Evolutionary conservation across 1,139 yeast species (phyloP).

Genomic region (Hyphopichia burtonii): DNA sequence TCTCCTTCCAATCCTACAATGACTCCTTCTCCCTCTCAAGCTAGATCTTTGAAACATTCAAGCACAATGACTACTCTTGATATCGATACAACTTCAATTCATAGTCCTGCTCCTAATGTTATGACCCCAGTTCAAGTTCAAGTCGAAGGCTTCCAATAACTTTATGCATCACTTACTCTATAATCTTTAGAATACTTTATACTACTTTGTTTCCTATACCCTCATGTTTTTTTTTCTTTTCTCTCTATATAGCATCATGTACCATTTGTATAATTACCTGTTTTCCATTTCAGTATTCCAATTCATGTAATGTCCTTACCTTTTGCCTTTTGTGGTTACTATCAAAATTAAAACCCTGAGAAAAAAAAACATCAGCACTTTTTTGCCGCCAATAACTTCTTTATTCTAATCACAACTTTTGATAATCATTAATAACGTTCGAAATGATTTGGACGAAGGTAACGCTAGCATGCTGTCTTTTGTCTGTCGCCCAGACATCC

Average conservation of each 20-base stretch:
- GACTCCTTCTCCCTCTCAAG: constrained; percentile 3
- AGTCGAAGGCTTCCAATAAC: constrained; percentile 5
- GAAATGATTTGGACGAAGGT: too few relatives aligned
- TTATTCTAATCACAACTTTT: too few relatives aligned
- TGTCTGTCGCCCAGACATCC: too few relatives aligned
- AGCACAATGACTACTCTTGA: constrained; percentile 34
- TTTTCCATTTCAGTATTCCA: not conserved
- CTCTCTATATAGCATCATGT: not conserved
- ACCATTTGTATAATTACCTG: not conserved
- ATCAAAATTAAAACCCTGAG: not conserved
- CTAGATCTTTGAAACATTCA: constrained; percentile 20
- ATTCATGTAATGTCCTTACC: not conserved
- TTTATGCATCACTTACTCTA: too few relatives aligned
- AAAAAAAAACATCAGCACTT: not conserved
- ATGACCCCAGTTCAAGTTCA: constrained; percentile 47
- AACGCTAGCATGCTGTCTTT: too few relatives aligned
- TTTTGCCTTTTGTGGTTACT: not conserved
- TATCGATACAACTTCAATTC: constrained; percentile 25
- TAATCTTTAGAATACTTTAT: too few relatives aligned
- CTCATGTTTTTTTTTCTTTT: not conserved
- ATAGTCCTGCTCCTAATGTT: constrained; percentile 37
- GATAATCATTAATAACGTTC: too few relatives aligned
- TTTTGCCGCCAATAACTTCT: not conserved
- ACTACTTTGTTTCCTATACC: not conserved
- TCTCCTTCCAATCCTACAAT: not conserved